Evolutionary conservation across 148 eudicot genomes (phyloP), one percentile per base, ranked within the genome.

Genomic region (Silene latifolia): DNA sequence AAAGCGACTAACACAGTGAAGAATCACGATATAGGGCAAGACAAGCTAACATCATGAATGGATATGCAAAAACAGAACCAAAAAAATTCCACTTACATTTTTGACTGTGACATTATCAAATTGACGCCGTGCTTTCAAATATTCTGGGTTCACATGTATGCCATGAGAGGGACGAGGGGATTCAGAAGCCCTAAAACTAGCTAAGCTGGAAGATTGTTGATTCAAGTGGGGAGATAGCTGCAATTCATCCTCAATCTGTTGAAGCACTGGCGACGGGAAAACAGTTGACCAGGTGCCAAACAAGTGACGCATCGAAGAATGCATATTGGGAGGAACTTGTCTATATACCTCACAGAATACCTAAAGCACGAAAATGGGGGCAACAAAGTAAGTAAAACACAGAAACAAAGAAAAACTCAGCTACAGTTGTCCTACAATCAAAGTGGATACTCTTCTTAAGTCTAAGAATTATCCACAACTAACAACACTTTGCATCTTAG

Each of bases 91-190:
- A 73, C 93, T 90, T 86, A 94, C 96, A 84, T 60, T 73, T 72
- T 85, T 88, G 25, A 71, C 82, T 58, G 86, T 79, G 61, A 88
- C 64, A 77, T 79, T 83, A 74, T 89, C 93, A 82, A 82, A 80
- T 64, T 89, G 94, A 62, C 81, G 86, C 68, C 91, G 82, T 81
- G 93, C 93, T 88, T 90, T 97, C 87, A 92, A 81, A 80, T 92
- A 95, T 75, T 90, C 91, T 62, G 98, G 98, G 82, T 95, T 95
- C 79, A 95, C 93, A 76, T 95, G 99, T 86, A 95, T 90, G 75
- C 98, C 98, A 87, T 94, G 97, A 80, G 87, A 79, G 51, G 92
- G 97, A 64, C 97, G 89, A 71, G 99, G 99, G 73, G 98, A 95
- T 78, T 92, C 97, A 71, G 97, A 92, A 83, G 89, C 87, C 77